Conservation (phyloP, 257 asterid species). For the Petrea volubilis region DNA sequence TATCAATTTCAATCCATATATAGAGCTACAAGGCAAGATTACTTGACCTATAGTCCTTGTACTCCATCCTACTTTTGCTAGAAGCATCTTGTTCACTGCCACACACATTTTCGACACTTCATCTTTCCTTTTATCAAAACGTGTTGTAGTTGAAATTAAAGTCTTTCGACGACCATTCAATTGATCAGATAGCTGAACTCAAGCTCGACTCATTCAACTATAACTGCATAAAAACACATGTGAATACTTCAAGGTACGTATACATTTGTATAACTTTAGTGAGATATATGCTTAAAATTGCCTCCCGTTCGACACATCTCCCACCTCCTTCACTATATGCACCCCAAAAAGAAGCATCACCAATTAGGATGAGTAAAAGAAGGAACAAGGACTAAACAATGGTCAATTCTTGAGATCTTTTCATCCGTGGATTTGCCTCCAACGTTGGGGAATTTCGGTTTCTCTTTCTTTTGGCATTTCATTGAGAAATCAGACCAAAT, state of each 20-base stretch:
- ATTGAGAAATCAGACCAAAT: slow-evolving; percentile 41
- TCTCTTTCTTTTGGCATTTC: slow-evolving; percentile 18
- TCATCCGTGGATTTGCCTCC: slow-evolving; percentile 32
- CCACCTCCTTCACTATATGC: slow-evolving; percentile 29
- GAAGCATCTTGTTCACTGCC: background rate
- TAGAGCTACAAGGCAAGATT: background rate
- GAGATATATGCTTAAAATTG: background rate
- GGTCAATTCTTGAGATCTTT: slow-evolving; percentile 27
- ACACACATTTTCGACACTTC: background rate
- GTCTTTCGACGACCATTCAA: background rate
- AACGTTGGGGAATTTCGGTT: background rate
- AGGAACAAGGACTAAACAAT: slow-evolving; percentile 15
- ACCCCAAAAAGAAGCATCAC: slow-evolving; percentile 34
- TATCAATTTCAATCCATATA: slow-evolving; percentile 8
- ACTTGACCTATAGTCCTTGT: background rate
- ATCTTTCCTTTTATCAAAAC: background rate
- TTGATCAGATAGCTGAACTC: background rate
- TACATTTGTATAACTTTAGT: background rate
- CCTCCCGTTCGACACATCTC: background rate
- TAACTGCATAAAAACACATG: background rate
- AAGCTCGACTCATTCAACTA: background rate
- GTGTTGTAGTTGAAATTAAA: background rate
- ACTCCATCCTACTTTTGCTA: background rate
- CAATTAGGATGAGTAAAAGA: slow-evolving; percentile 21
- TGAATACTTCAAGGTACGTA: background rate